Conservation (phyloP, 768 basidiomycete genomes). For the Auriscalpium orientale region DNA sequence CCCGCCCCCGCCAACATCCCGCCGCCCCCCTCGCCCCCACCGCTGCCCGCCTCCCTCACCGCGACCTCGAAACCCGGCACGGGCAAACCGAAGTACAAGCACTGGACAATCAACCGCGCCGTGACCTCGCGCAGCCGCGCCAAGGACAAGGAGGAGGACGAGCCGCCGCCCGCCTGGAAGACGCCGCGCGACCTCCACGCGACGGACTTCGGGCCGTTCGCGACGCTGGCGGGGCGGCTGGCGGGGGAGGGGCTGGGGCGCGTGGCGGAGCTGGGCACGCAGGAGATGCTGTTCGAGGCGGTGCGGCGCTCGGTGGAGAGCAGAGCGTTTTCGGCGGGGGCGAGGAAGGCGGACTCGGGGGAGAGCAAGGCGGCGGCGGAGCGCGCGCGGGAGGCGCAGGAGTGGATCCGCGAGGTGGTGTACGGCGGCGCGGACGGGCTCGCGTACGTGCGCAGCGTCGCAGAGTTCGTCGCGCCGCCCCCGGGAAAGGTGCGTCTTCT, state of each 20-base stretch:
- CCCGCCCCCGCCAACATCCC: slow-evolving; percentile 22
- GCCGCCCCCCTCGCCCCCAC: slow-evolving; percentile 20
- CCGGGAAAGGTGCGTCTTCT: slow-evolving; percentile 10
- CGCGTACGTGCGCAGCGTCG: slow-evolving; percentile 70
- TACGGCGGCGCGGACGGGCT: slow-evolving; percentile 74
- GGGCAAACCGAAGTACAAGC: slow-evolving; percentile 33
- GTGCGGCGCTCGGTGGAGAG: background rate
- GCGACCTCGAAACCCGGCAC: background rate
- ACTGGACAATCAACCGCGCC: slow-evolving; percentile 57
- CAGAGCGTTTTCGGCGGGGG: background rate
- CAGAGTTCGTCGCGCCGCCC: slow-evolving; percentile 51
- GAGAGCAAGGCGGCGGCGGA: background rate
- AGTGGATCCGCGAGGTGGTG: slow-evolving; percentile 64
- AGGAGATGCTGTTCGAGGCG: slow-evolving; percentile 21
- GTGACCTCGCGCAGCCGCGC: slow-evolving; percentile 38
- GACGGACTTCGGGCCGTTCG: slow-evolving; percentile 57
- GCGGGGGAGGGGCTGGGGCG: slow-evolving; percentile 15
- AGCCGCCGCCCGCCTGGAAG: slow-evolving; percentile 36
- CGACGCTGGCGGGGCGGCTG: slow-evolving; percentile 39
- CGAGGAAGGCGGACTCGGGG: background rate
- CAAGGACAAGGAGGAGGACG: slow-evolving; percentile 42
- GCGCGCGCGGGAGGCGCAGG: slow-evolving; percentile 46
- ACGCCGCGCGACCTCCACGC: slow-evolving; percentile 44
- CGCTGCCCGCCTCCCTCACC: slow-evolving; percentile 2
- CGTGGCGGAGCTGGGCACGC: slow-evolving; percentile 19